Conservation (phyloP, 345 rosid genomes). For the Hypericum perforatum region DNA sequence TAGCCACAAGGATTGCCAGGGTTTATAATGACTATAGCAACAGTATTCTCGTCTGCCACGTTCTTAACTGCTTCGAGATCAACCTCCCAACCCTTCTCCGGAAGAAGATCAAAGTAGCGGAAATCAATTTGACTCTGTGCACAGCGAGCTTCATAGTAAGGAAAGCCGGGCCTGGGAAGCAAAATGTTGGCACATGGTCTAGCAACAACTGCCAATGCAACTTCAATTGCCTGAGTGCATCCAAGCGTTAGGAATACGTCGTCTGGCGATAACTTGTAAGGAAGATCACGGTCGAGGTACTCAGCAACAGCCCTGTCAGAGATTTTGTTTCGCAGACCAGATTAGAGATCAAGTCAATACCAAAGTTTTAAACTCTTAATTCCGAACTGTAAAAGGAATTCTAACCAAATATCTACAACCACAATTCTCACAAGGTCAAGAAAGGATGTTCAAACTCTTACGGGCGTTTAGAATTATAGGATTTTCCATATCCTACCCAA, state of each 20-base stretch:
- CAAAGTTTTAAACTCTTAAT: neutral
- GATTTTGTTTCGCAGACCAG: neutral
- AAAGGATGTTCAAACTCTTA: too few species aligned
- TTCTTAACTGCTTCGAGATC: constrained; percentile 43
- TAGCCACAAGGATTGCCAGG: constrained; percentile 44
- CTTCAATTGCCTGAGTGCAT: constrained; percentile 46
- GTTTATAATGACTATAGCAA: constrained; percentile 44
- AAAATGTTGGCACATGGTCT: constrained; percentile 47
- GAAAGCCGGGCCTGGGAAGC: constrained; percentile 35
- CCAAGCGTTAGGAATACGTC: constrained; percentile 43
- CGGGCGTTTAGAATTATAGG: too few species aligned
- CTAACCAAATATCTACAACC: neutral
- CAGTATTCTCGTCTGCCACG: constrained; percentile 50
- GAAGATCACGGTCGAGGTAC: constrained; percentile 35
- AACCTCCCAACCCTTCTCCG: constrained; percentile 50
- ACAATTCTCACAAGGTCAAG: too few species aligned
- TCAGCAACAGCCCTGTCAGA: constrained; percentile 44
- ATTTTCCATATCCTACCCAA: too few species aligned
- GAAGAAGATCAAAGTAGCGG: constrained; percentile 52
- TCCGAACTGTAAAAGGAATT: neutral
- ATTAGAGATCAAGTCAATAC: neutral
- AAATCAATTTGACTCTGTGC: constrained; percentile 23
- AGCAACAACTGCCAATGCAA: constrained; percentile 31
- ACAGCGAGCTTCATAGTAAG: constrained; percentile 35
- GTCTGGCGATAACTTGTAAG: constrained; percentile 40